phyloP scores from a whole-genome alignment of 2,329 filamentous ascomycete genomes.

The Gyromitra esculenta region DNA sequence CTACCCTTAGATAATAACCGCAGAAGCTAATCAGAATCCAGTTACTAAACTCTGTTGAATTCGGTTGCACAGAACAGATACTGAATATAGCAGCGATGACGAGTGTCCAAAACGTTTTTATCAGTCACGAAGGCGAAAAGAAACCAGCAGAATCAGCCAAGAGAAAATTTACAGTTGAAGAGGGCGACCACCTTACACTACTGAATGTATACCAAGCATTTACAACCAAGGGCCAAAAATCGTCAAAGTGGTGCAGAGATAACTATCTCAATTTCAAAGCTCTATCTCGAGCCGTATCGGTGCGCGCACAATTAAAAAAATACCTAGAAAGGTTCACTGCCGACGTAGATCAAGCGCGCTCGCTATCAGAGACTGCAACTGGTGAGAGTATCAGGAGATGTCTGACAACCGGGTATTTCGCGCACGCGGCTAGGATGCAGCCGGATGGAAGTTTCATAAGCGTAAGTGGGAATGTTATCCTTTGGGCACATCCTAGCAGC shows the following conservation, averaged over 20 bases:
- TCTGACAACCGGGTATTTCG: conserved; percentile 89
- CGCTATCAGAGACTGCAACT: conserved; percentile 61
- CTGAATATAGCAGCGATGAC: conserved; percentile 95
- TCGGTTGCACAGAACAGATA: conserved; percentile 84
- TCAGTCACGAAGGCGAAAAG: conserved; percentile 79
- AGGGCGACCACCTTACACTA: conserved; percentile 92
- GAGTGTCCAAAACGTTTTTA: conserved; percentile 83
- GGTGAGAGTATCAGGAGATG: conserved; percentile 83
- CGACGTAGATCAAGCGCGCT: conserved; percentile 70
- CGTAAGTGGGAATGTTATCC: conserved; percentile 75
- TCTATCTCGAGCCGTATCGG: conserved; percentile 82
- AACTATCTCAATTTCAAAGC: conserved; percentile 88
- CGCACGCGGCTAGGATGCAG: conserved; percentile 92
- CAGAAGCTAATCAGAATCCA: conserved; percentile 23
- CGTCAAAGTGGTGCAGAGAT: conserved; percentile 79
- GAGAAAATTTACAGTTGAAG: conserved; percentile 86
- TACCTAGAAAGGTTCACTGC: conserved; percentile 88
- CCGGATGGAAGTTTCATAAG: conserved; percentile 88
- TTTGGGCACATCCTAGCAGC: conserved; percentile 90
- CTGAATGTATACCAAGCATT: conserved; percentile 88
- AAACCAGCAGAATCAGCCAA: conserved; percentile 77
- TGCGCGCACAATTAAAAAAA: conserved; percentile 84
- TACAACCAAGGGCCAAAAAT: conserved; percentile 79
- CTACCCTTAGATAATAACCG: conserved; percentile 1
- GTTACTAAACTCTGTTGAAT: conserved; percentile 60